Base-by-base conservation (phyloP, 352 stramenopile genomes). In the Plasmopara muralis region DNA sequence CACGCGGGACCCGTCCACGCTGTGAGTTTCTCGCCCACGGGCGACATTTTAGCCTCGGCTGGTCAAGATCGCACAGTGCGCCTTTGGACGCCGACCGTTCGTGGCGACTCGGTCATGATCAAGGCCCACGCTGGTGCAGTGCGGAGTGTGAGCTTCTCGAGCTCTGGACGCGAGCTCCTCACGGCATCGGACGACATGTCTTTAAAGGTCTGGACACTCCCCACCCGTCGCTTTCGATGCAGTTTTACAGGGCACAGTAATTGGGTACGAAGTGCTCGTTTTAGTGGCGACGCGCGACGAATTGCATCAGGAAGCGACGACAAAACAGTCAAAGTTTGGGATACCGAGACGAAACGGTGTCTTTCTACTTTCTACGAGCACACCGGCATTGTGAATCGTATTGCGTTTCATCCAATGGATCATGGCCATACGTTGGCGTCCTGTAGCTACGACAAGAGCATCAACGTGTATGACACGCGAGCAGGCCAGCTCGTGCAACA, bases 171-270 rank as follows among this genome's bases (percentile, higher is more conserved):
- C 28, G 65, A 91, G 55, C 62, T 98, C 9, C 61, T 97, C 34
- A 97, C 89, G 6, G 83, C 76, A 20, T 95, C 85, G 16, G 89
- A 97, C 62, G 92, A 98, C 62, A 96, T 96, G 74, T 92, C 81
- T 14, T 72, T 95, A 52, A 98, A 98, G 60, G 55, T 97, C 16
- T 95, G 80, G 77, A 61, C 77, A 37, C 56, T 97, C 34, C 85
- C 89, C 5, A 78, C 69, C 8, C 55, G 83, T 8, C 82, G 87
- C 39, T 97, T 97, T 59, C 61, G 87, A 40, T 96, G 84, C 57
- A 92, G 83, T 39, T 65, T 95, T 14, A 86, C 74, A 2, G 90
- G 90, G 15, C 91, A 97, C 63, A 89, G 66, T 51, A 97, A 97
- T 60, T 97, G 89, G 91, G 91, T 97, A 16, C 80, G 91, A 30